A percentile compares a stretch with the other conserved stretches of the same genome.
Conservation (phyloP, 495 filamentous ascomycete genomes). For the Penicillium crystallinum region DNA sequence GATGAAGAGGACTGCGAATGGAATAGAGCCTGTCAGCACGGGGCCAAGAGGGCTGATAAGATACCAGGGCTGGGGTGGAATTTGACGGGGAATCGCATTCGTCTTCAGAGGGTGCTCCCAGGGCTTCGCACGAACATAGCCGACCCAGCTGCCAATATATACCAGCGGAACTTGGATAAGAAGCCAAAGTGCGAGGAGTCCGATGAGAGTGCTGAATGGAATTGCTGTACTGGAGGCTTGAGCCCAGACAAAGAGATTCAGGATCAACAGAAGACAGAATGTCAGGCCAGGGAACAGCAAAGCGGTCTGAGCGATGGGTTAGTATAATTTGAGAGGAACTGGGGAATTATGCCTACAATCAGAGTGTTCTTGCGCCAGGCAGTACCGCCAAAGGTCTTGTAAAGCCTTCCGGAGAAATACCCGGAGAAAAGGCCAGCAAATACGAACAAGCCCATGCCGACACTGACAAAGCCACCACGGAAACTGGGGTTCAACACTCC, state of each 20-base stretch:
- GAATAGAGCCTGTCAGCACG: slow-evolving; percentile 74
- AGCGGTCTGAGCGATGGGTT: slow-evolving; percentile 51
- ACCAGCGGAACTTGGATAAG: slow-evolving; percentile 87
- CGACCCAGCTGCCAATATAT: slow-evolving; percentile 78
- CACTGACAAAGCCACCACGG: slow-evolving; percentile 85
- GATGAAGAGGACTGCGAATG: slow-evolving; percentile 91
- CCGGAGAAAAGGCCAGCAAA: slow-evolving; percentile 87
- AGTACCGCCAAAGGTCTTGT: slow-evolving; percentile 78
- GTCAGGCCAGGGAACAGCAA: slow-evolving; percentile 78
- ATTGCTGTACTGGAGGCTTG: slow-evolving; percentile 89
- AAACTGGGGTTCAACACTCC: slow-evolving; percentile 88
- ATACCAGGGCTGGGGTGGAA: slow-evolving; percentile 81
- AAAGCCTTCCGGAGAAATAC: slow-evolving; percentile 84
- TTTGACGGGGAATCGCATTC: slow-evolving; percentile 63
- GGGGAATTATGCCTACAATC: slow-evolving; percentile 41
- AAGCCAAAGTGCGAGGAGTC: slow-evolving; percentile 76
- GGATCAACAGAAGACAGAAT: slow-evolving; percentile 72
- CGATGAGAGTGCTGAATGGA: slow-evolving; percentile 79
- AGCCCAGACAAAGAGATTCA: slow-evolving; percentile 92
- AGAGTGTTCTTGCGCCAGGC: slow-evolving; percentile 78
- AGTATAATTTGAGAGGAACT: slow-evolving; percentile 6
- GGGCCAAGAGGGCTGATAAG: slow-evolving; percentile 55
- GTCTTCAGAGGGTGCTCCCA: slow-evolving; percentile 93
- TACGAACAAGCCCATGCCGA: slow-evolving; percentile 80
- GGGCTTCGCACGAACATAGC: slow-evolving; percentile 57